These are phyloP conservation scores for Blastocystis hominis DNA, from an alignment of 352 stramenopile genomes.

Conservation along the genomic window DNA sequence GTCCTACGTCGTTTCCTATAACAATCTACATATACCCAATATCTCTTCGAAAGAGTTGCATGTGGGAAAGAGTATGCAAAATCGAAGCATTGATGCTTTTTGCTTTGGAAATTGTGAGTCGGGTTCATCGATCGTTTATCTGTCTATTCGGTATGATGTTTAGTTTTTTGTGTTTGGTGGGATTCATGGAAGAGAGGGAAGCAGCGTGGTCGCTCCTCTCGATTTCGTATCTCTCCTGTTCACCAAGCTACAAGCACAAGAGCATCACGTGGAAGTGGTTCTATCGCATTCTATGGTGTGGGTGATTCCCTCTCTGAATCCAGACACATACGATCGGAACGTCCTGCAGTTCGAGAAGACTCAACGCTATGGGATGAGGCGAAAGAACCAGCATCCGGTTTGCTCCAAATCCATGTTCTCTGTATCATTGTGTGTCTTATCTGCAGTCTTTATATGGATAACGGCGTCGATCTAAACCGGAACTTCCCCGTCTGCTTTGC, in stretches of 20 bases:
- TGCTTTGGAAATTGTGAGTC: conserved; percentile 28
- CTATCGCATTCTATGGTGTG: neutral
- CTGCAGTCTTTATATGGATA: neutral
- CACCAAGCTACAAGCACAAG: neutral
- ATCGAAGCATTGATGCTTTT: neutral
- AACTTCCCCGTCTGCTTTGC: conserved; percentile 53
- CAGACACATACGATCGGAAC: conserved; percentile 34
- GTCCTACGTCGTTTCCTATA: neutral
- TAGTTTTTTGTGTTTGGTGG: conserved; percentile 37
- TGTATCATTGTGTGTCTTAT: neutral
- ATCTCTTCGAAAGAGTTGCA: neutral
- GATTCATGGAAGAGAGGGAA: conserved; percentile 26
- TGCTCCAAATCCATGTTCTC: neutral
- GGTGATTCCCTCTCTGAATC: conserved; percentile 45
- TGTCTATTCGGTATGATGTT: neutral
- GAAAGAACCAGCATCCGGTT: neutral
- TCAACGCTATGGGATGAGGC: neutral
- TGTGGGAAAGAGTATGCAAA: conserved; percentile 2
- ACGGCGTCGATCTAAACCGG: conserved; percentile 43
- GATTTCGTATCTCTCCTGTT: neutral
- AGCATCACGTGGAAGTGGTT: neutral
- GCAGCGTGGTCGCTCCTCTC: neutral
- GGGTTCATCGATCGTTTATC: neutral
- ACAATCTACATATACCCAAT: neutral
- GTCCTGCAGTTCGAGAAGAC: neutral